Evolutionary conservation across 805 yeast species (phyloP), one percentile per base, ranked within the genome.

Genomic region (Monosporozyma siamensis): DNA sequence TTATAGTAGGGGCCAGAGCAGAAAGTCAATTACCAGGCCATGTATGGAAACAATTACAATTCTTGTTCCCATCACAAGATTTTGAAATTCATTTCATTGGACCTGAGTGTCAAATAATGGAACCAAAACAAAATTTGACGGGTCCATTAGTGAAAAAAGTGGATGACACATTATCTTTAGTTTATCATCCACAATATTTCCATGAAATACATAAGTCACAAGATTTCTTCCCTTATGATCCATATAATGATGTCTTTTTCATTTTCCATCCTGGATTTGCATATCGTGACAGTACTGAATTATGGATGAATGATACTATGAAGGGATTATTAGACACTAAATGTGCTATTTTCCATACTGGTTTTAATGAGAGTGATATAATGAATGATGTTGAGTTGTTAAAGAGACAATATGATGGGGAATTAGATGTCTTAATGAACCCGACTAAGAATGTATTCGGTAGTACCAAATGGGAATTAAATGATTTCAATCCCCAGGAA

Each of bases 201-300:
- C 88, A 88, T 59, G 92, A 83, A 34, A 70, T 85, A 48, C 95
- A 92, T 64, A 88, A 88, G 54, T 80, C 87, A 34, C 94, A 88
- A 55, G 97, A 90, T 66, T 85, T 92, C 63, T 87, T 88, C 80
- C 99, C 99, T 6, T 92, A 89, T 63, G 98, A 92, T 63, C 98
- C 99, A 36, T 92, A 92, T 64, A 74, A 87, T 59, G 99, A 92
- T 61, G 77, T 79, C 17, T 92, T 92, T 65, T 88, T 87, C 74
- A 71, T 86, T 41, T 92, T 90, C 83, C 97, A 90, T 61, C 97
- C 98, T 2, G 96, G 96, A 32, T 77, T 89, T 59, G 82, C 86
- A 15, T 82, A 92, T 8, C 85, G 86, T 10, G 95, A 87, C 55
- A 70, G 80, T 18, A 72, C 75, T 60, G 80, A 81, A 44, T 75